Percentiles rank a stretch among this genome's conserved stretches.
These are phyloP conservation scores for Darksidea phi DNA, from an alignment of 495 filamentous ascomycete species.

Conservation along the genomic window DNA sequence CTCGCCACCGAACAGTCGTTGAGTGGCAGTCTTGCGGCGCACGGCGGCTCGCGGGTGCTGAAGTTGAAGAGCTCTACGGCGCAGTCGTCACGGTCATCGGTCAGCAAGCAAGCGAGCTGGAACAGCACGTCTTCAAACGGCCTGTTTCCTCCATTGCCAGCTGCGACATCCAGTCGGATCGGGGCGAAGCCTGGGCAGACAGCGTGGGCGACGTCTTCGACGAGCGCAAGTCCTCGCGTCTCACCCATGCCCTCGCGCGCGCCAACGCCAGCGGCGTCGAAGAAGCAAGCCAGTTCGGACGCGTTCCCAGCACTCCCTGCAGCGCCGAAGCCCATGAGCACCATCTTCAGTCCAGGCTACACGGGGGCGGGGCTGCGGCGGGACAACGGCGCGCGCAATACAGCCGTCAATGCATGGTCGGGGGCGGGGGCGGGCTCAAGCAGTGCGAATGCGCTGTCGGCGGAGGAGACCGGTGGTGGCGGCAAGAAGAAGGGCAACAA, in stretches of 20 bases:
- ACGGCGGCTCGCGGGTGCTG: conserved; percentile 61
- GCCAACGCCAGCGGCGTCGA: conserved; percentile 36
- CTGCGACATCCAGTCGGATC: conserved; percentile 39
- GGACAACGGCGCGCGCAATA: conserved; percentile 51
- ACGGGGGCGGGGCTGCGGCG: conserved; percentile 68
- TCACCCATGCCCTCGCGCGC: conserved; percentile 37
- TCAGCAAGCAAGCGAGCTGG: conserved; percentile 54
- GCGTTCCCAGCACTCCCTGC: conserved; percentile 81
- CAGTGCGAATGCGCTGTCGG: conserved; percentile 21
- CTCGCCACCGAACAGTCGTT: conserved; percentile 55
- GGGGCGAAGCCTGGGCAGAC: conserved; percentile 49
- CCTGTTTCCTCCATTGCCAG: conserved; percentile 41
- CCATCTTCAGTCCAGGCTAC: conserved; percentile 70
- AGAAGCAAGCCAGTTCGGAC: conserved; percentile 45
- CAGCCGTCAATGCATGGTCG: conserved; percentile 50
- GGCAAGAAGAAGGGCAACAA: conserved; percentile 74
- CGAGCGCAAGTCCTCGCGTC: conserved; percentile 31
- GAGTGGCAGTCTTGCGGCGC: conserved; percentile 49
- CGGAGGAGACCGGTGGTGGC: conserved; percentile 37
- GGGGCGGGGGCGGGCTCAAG: conserved; percentile 33
- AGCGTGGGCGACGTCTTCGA: conserved; percentile 50
- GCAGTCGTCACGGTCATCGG: conserved; percentile 64
- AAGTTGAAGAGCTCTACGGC: conserved; percentile 77
- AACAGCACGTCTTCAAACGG: conserved; percentile 33
- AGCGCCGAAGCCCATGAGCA: conserved; percentile 72